Evolutionary conservation across 1,284 basidiomycete species (phyloP), one percentile per base, ranked within the genome.

Genomic region (Fistulina hepatica): DNA sequence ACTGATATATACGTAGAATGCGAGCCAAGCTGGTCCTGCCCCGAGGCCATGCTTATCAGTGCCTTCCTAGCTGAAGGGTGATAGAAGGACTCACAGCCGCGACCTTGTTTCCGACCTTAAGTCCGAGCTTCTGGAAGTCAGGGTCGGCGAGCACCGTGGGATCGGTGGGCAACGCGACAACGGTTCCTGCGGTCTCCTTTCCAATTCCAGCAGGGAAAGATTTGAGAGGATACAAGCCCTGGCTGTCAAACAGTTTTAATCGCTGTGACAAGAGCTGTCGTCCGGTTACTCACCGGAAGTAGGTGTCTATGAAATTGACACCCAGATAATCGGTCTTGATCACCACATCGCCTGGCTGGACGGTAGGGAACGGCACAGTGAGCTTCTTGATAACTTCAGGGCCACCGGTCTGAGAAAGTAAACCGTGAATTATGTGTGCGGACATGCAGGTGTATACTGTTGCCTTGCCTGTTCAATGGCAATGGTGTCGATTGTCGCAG

Each of bases 301-400:
- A 86, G 4, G 81, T 88, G 58, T 93, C 90, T 53, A 93, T 86
- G 57, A 82, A 91, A 60, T 92, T 92, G 45, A 91, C 71, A n/a
- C 89, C 89, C 4, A 65, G 61, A 50, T 76, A 82, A 48, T 78
- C n/a, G n/a, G n/a, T n/a, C 67, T 91, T 90, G 53, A 97, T 67
- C 35, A 95, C 63, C 26, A 95, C 65, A 50, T 93, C 72, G 12
- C 66, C 69, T 0, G 76, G 67, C 12, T 69, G 62, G 7, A 74
- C 70, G 47, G 67, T 60, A 2, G 88, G 86, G 28, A 78, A 73
- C 2, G 44, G 49, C 10, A 46, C 33, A 13, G 32, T 45, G 22
- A 31, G 73, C 65, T 12, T 80, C 40, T 42, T 39, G 3, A 47
- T 6, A 6, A 47, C 42, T 25, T 44, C 38, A 30, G 37, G 40